These are phyloP conservation scores for Russula vinacea DNA, from an alignment of 768 basidiomycete species.

Conservation along the genomic window DNA sequence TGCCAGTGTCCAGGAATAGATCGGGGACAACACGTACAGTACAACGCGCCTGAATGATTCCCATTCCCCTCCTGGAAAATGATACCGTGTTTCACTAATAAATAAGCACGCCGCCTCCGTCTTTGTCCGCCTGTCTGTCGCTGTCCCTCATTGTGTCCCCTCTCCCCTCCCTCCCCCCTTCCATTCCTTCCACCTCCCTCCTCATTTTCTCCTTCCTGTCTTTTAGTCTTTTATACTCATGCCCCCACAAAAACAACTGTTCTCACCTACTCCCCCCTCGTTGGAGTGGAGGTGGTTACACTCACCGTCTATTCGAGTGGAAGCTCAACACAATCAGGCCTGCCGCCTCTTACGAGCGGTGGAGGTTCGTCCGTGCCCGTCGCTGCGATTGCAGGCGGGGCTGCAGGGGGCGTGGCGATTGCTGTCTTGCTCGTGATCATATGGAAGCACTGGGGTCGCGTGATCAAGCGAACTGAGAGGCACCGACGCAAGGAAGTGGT, in stretches of 20 bases:
- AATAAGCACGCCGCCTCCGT: slow-evolving; percentile 9
- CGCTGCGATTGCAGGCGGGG: slow-evolving; percentile 50
- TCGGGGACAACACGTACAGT: too few species aligned
- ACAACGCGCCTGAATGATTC: too few species aligned
- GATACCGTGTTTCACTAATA: slow-evolving; percentile 8
- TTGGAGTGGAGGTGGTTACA: slow-evolving; percentile 13
- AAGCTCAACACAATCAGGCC: slow-evolving; percentile 1
- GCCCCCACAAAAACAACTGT: neutral
- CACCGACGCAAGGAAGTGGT: slow-evolving; percentile 37
- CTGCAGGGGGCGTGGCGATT: slow-evolving; percentile 46
- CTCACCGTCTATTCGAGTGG: slow-evolving; percentile 4
- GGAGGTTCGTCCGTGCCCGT: slow-evolving; percentile 40
- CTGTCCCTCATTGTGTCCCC: neutral
- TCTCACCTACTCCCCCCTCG: neutral
- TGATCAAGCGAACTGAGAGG: slow-evolving; percentile 40
- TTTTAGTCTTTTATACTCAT: neutral
- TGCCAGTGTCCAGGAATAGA: too few species aligned
- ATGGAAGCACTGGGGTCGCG: slow-evolving; percentile 49
- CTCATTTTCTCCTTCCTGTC: too few species aligned
- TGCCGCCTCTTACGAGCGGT: slow-evolving; percentile 10
- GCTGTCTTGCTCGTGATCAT: slow-evolving; percentile 43
- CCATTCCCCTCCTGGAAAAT: neutral
- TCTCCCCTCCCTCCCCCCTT: neutral
- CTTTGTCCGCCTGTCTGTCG: neutral
- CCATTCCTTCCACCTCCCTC: neutral